Evolutionary conservation across 2,329 filamentous ascomycete genomes (phyloP).

Genomic region (Hymenoscyphus albidus): DNA sequence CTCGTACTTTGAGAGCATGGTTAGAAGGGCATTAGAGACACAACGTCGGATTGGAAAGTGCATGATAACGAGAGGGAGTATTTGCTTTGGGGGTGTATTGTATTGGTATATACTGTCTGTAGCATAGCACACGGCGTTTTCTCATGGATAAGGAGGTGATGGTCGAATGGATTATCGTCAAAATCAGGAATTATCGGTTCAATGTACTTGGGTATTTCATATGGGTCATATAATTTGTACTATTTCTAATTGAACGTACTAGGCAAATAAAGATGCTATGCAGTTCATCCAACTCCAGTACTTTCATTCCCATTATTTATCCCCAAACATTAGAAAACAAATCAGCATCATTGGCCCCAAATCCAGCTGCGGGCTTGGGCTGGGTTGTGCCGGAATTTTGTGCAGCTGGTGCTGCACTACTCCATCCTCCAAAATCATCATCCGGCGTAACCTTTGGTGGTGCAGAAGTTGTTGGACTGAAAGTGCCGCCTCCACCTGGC

Average conservation of each 20-base stretch:
- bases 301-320: conserved; percentile 40
- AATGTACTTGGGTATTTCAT: neutral
- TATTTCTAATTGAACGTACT: neutral
- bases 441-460: conserved; percentile 78
- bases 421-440: conserved; percentile 96
- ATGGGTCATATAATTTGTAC: neutral
- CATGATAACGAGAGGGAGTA: neutral
- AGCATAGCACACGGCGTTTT: conserved; percentile 34
- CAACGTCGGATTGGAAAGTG: neutral
- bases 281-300: conserved; percentile 4
- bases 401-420: conserved; percentile 62
- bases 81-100: conserved; percentile 23
- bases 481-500: conserved; percentile 60
- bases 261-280: conserved; percentile 3
- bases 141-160: neutral
- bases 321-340: conserved; percentile 96
- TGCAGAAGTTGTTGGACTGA: conserved; percentile 45
- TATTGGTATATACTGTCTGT: conserved; percentile 20
- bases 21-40: neutral
- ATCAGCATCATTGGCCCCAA: conserved; percentile 68
- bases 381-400: conserved; percentile 41
- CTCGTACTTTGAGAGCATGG: conserved; percentile 27
- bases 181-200: neutral
- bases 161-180: neutral
- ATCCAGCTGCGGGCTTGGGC: conserved; percentile 55